These are phyloP conservation scores for Aureobasidium pullulans DNA, from an alignment of 2,329 filamentous ascomycete species.

Conservation along the genomic window DNA sequence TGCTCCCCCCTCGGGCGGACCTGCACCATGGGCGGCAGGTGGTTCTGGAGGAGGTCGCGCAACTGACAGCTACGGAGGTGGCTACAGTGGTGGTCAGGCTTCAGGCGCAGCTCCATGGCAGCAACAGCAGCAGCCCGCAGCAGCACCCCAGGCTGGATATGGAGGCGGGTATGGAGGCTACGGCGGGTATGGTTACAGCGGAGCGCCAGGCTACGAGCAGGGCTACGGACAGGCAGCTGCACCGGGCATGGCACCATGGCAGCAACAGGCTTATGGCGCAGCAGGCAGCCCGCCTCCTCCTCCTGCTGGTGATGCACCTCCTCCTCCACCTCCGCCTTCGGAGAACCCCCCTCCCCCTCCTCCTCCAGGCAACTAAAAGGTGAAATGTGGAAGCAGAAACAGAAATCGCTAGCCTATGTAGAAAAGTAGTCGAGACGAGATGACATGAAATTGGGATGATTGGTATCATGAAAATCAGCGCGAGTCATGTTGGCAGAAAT, in stretches of 20 bases:
- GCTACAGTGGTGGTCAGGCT: constrained; percentile 13
- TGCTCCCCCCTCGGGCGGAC: constrained; percentile 10
- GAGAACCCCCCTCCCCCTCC: constrained; percentile 60
- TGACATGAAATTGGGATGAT: background rate
- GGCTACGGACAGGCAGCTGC: constrained; percentile 30
- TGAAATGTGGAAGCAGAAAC: background rate
- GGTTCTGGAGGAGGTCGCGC: constrained; percentile 16
- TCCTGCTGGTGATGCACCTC: constrained; percentile 48
- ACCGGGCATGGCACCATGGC: constrained; percentile 15
- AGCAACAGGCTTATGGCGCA: constrained; percentile 11
- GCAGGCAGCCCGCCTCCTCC: constrained; percentile 38
- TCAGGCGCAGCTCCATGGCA: constrained; percentile 21
- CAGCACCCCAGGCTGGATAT: constrained; percentile 18
- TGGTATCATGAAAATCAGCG: background rate
- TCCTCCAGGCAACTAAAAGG: background rate
- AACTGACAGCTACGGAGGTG: constrained; percentile 20
- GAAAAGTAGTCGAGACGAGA: background rate
- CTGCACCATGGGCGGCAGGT: constrained; percentile 14
- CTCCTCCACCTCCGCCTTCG: constrained; percentile 54
- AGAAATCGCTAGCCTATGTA: background rate
- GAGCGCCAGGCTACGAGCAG: constrained; percentile 12
- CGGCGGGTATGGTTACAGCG: constrained; percentile 15
- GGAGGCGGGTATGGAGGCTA: constrained; percentile 12
- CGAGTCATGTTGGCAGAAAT: background rate
- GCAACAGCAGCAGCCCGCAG: constrained; percentile 20